A percentile compares a stretch with the other conserved stretches of the same genome.
Conservation (phyloP, 2,329 filamentous ascomycete species). For the Teratosphaeria viscida region DNA sequence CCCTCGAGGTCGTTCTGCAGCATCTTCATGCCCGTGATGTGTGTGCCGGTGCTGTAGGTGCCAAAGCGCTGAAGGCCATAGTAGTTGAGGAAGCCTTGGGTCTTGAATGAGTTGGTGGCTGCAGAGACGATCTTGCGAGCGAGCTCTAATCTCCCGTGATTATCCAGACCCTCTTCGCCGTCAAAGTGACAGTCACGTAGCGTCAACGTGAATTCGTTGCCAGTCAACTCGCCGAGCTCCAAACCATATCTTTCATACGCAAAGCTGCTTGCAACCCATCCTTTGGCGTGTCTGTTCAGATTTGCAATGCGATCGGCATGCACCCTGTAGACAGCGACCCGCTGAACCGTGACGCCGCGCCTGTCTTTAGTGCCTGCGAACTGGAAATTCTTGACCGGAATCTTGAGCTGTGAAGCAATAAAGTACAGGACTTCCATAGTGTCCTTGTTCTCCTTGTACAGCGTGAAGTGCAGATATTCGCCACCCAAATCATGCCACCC, state of each 20-base stretch:
- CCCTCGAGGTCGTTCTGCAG: constrained; percentile 70
- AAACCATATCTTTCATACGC: constrained; percentile 62
- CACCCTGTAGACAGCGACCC: constrained; percentile 57
- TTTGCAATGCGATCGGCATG: constrained; percentile 53
- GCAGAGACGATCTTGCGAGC: constrained; percentile 41
- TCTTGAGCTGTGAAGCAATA: constrained; percentile 61
- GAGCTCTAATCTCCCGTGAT: constrained; percentile 34
- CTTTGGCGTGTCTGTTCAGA: constrained; percentile 51
- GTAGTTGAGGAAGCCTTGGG: constrained; percentile 89
- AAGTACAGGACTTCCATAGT: constrained; percentile 84
- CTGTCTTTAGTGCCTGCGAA: constrained; percentile 91
- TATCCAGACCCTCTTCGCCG: constrained; percentile 25
- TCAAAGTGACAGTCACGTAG: constrained; percentile 71
- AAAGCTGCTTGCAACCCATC: constrained; percentile 59
- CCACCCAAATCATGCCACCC: constrained; percentile 60
- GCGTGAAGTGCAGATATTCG: constrained; percentile 77
- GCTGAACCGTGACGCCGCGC: constrained; percentile 74
- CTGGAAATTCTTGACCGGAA: constrained; percentile 57
- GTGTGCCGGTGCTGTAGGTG: constrained; percentile 74
- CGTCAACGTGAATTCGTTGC: constrained; percentile 90
- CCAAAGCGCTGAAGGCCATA: constrained; percentile 97
- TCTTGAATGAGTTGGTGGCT: constrained; percentile 56
- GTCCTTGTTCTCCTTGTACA: constrained; percentile 96
- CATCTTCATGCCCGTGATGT: constrained; percentile 74
- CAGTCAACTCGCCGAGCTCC: constrained; percentile 70